A percentile compares a stretch with the other conserved stretches of the same genome.
phyloP scores from a whole-genome alignment of 176 grass and related monocot genomes.

The Musa troglodytarum region DNA sequence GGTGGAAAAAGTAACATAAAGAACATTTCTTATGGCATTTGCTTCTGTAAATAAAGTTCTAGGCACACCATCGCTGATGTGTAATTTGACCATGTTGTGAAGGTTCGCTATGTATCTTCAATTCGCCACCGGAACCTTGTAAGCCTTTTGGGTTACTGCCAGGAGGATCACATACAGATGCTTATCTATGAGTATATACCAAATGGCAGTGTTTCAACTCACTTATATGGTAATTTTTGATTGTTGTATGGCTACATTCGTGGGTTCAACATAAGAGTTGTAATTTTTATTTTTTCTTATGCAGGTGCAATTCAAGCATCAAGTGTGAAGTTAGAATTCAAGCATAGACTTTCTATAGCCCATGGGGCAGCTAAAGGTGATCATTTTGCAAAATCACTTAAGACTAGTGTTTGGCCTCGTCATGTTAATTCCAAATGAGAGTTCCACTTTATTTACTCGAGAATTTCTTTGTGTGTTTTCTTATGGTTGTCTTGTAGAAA shows the following conservation, averaged over 20 bases:
- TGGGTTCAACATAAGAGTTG: neutral
- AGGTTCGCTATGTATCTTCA: conserved; percentile 62
- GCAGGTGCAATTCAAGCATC: conserved; percentile 38
- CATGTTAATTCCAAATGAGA: conserved; percentile 7
- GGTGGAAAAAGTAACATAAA: too few species aligned
- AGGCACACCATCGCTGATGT: neutral
- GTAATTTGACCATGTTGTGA: neutral
- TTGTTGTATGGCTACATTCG: neutral
- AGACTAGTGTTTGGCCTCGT: conserved; percentile 6
- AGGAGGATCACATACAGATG: conserved; percentile 74
- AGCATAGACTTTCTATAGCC: conserved; percentile 83
- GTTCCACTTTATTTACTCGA: too few species aligned
- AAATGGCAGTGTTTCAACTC: conserved; percentile 68
- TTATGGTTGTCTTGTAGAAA: conserved; percentile 11
- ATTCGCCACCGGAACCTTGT: conserved; percentile 75
- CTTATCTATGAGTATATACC: conserved; percentile 92
- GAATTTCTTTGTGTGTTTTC: too few species aligned
- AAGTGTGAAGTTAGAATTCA: conserved; percentile 71
- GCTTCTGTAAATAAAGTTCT: too few species aligned
- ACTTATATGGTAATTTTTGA: conserved; percentile 73
- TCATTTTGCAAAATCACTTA: conserved; percentile 17
- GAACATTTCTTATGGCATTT: too few species aligned
- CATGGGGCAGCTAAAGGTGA: conserved; percentile 85
- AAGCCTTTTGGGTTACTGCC: conserved; percentile 85
- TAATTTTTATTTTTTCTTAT: conserved; percentile 3